Base-by-base conservation (phyloP, 2,329 filamentous ascomycete species). In the Periconia sp. region DNA sequence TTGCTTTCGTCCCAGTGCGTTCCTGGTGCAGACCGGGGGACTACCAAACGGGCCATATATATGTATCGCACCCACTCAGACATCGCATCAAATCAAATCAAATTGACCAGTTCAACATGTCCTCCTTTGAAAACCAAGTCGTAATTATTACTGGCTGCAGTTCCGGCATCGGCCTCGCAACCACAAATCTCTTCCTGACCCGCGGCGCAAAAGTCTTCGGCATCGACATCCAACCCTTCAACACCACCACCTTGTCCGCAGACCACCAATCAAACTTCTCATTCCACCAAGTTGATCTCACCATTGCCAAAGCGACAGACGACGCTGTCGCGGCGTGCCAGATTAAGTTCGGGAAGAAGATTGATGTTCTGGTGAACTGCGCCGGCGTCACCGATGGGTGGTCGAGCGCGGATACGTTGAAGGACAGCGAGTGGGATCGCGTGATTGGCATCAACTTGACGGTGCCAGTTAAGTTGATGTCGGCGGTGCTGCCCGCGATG, bases 361-460 rank as follows among this genome's bases (percentile, higher is more conserved):
- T 69, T 37, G 77, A 80, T 55, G 69, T 78, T 11, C 66, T 80
- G n/a, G 66, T 77, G 45, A 80, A 80, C 52, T 71, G 77, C 20
- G 77, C 78, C 0, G 78, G 77, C 23, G 61, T 79, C 17, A 74
- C 76, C 60, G 77, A 80, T 63, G 68, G 67, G 19, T 77, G 75
- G 57, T 68, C 67, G 47, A 69, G 70, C 30, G 77, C 73, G 6
- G 76, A 76, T 48, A 69, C 66, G 1, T 59, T 77, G 19, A 67
- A 70, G 13, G 74, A 78, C 41, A 61, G 62, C 1, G 66, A 74
- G 41, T 78, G 75, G 74, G 71, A 78, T 23, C 59, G 68, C 7
- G 70, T 79, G 2, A 62, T 80, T 50, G 65, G 63, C 5, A 63
- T 77, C 45, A 80, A 80, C 50, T 61, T 79, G 27, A 77, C 76